phyloP scores from a whole-genome alignment of 257 asterid genomes.

The Craterostigma plantagineum region DNA sequence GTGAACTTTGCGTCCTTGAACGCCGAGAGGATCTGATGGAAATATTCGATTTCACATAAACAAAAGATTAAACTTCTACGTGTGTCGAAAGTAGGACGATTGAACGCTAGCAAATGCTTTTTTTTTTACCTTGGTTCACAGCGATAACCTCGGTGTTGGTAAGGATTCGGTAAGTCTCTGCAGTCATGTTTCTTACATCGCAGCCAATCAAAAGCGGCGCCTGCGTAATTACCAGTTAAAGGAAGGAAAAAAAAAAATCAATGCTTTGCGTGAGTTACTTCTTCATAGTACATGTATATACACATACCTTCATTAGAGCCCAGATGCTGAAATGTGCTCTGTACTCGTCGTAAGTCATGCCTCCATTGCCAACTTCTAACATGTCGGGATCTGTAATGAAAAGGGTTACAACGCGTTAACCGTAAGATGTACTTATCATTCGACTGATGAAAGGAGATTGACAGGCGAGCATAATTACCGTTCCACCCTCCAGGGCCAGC shows the following conservation, averaged over 20 bases:
- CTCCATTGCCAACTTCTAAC: slow-evolving; percentile 98
- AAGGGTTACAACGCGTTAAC: neutral
- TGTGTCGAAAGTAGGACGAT: too few relatives aligned
- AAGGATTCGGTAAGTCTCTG: slow-evolving; percentile 55
- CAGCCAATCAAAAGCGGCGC: slow-evolving; percentile 88
- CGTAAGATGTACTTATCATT: too few relatives aligned
- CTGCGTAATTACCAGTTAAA: slow-evolving; percentile 17
- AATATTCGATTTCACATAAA: neutral
- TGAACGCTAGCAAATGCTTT: too few relatives aligned
- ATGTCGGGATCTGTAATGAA: slow-evolving; percentile 79
- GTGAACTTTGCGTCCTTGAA: slow-evolving; percentile 81
- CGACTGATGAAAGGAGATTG: too few relatives aligned
- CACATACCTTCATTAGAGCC: slow-evolving; percentile 98
- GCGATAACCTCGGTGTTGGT: slow-evolving; percentile 73
- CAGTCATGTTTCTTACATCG: slow-evolving; percentile 73
- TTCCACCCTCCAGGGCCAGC: slow-evolving; percentile 99
- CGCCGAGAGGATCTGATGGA: slow-evolving; percentile 66
- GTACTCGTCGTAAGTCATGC: slow-evolving; percentile 76
- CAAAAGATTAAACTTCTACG: neutral
- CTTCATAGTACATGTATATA: too few relatives aligned
- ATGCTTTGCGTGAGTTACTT: slow-evolving; percentile 2
- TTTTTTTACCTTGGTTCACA: slow-evolving; percentile 91
- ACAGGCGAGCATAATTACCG: slow-evolving; percentile 21
- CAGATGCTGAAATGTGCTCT: slow-evolving; percentile 92
- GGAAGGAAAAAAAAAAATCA: neutral